Base-by-base conservation (phyloP, 2,329 filamentous ascomycete genomes). In the Juglanconis sp. region DNA sequence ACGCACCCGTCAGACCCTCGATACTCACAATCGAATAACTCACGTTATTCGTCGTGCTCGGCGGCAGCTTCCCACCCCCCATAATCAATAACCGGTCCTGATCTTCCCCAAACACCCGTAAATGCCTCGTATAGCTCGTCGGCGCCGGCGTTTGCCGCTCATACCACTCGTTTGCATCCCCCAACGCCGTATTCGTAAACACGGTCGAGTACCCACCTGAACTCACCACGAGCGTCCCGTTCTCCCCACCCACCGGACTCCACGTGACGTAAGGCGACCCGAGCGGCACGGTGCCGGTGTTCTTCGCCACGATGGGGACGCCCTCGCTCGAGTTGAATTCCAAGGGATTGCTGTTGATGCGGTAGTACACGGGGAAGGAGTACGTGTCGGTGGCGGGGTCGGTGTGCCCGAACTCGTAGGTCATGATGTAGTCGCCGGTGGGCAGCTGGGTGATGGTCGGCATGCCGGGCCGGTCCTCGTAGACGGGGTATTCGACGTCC, bases 391-490 rank as follows among this genome's bases (percentile, higher is more conserved):
- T 65, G 1, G 68, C 67, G 15, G 68, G 76, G 68, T 65, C 81
- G 24, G 71, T 81, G 36, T 57, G 55, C 53, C 83, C 83, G 64
- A 83, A 85, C 69, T 90, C 87, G 70, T 89, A 88, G 5, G 81
- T 79, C 74, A 86, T 83, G 67, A 91, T 82, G 71, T 81, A 89
- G 67, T 84, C 74, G 59, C 80, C 83, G 64, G 82, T 82, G 40
- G 65, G 86, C 76, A 90, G 78, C 67, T 78, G 68, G 1, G 81
- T 77, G 8, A 90, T 77, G 0, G 81, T 84, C 2, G 87, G 82
- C 88, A 91, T 90, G 53, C 88, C 88, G 0, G 88, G 88, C 1
- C 88, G 83, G 63, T 81, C 84, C 3, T 79, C 82, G 72, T 88
- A 88, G 56, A 76, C 79, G n/a, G 78, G 72, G 65, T 88, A 87